Base-by-base conservation (phyloP, 176 grass and related monocot species). In the Cocos nucifera region DNA sequence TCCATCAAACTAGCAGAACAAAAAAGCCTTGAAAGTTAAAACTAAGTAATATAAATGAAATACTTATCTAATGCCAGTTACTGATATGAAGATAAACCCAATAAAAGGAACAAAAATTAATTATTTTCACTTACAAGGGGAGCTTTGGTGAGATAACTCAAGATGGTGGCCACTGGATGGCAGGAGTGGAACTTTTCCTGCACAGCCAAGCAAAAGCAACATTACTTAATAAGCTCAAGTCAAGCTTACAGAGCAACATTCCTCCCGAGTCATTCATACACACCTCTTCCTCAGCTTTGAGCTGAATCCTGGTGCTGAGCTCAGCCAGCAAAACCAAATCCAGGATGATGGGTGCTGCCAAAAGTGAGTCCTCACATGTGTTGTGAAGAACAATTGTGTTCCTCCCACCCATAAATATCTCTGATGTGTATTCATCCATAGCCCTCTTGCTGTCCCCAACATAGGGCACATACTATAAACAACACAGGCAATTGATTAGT, bases 371-470 rank as follows among this genome's bases (percentile, higher is more conserved):
- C 84, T 97, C 93, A 2, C 93, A 97, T 19, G 93, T 97, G 78
- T 97, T 97, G 76, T 97, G 93, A 61, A 97, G 81, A 54, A 91
- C 93, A 19, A 97, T 85, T 16, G 93, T 97, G 77, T 59, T 89
- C 76, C 75, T 85, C 23, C 93, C 93, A 0, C 93, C 93, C 93
- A 97, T 91, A 78, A 97, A 97, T 62, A 97, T 97, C 69, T 97
- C 93, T 3, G 93, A 90, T 28, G 93, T 97, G 74, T 97, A 91
- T 73, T 97, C 92, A 29, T 97, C 92, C 92, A 97, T 97, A 6
- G 92, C 92, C 59, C 92, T 80, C 81, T 97, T 97, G 54, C 92
- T 97, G 80, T 97, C 92, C 17, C 81, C 92, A 2, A 97, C 92
- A 48, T 97, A 97, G 0, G 92, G 92, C 25, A 97, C 92, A 39